phyloP scores from a whole-genome alignment of 495 filamentous ascomycete species.

The Lasiosphaeria hispida region DNA sequence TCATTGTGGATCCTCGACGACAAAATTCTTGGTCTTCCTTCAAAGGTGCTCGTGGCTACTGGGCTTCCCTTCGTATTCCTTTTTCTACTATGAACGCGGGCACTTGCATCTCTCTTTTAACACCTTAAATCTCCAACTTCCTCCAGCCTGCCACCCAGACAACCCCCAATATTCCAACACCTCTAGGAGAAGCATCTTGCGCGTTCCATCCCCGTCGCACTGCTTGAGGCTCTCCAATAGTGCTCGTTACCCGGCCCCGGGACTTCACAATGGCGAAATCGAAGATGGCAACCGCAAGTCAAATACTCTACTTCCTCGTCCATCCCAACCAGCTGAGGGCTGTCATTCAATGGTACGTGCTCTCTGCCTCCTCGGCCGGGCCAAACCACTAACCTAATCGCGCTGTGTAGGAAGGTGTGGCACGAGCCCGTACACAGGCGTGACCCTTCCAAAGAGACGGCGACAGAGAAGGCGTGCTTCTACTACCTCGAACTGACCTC shows the following conservation, averaged over 20 bases:
- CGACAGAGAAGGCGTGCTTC: conserved; percentile 76
- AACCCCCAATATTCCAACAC: too few species aligned
- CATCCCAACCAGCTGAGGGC: conserved; percentile 78
- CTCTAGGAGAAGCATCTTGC: too few species aligned
- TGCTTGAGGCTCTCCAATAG: too few species aligned
- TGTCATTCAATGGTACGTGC: conserved; percentile 85
- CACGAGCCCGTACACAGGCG: conserved; percentile 90
- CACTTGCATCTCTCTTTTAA: too few species aligned
- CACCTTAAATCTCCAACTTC: too few species aligned
- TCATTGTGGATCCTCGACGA: conserved; percentile 5
- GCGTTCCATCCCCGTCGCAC: too few species aligned
- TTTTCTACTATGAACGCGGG: too few species aligned
- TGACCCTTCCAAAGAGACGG: conserved; percentile 68
- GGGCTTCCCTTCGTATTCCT: not conserved
- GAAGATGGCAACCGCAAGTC: conserved; percentile 45
- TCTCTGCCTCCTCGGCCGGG: not conserved
- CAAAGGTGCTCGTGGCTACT: not conserved
- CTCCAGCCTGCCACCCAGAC: too few species aligned
- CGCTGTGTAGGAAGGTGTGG: conserved; percentile 78
- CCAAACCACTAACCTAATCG: conserved; percentile 7
- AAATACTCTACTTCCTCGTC: conserved; percentile 70
- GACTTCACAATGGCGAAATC: not conserved
- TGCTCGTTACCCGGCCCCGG: too few species aligned
- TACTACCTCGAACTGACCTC: conserved; percentile 82
- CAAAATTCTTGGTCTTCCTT: conserved; percentile 4